Evolutionary conservation across 805 yeast species (phyloP).

Genomic region (Cyberlindnera veronae): DNA sequence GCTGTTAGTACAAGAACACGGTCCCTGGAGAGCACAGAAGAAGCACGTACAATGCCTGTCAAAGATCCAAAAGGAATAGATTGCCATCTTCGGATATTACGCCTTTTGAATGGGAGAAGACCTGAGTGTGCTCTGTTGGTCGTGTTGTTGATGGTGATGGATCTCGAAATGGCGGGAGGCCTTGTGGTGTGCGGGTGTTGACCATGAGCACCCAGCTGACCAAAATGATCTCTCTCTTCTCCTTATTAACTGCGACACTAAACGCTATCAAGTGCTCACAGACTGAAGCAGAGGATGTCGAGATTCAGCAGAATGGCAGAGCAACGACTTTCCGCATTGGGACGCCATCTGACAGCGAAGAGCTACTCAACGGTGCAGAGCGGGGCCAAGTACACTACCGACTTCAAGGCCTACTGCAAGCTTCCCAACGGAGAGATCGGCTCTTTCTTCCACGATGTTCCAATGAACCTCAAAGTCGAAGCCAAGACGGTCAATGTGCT

Average conservation of each 20-base stretch:
- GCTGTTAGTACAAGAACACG: no score
- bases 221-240: background rate
- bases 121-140: background rate
- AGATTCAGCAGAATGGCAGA: constrained; percentile 11
- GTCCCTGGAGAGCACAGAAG: no score
- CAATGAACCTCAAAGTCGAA: constrained; percentile 90
- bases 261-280: no score
- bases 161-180: background rate
- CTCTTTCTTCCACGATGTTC: constrained; percentile 84
- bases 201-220: no score
- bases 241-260: no score
- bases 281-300: no score
- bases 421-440: constrained; percentile 43
- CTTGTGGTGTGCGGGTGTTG: constrained; percentile 10
- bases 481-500: constrained; percentile 85
- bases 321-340: constrained; percentile 1
- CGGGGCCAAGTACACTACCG: constrained; percentile 39
- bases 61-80: constrained; percentile 84
- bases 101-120: no score
- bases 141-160: background rate
- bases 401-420: constrained; percentile 43
- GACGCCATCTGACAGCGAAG: background rate
- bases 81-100: constrained; percentile 52
- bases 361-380: constrained; percentile 8
- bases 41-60: constrained; percentile 85